Evolutionary conservation across 495 filamentous ascomycete genomes (phyloP), one percentile per base, ranked within the genome.

Genomic region (Saxophila tyrrhenica): DNA sequence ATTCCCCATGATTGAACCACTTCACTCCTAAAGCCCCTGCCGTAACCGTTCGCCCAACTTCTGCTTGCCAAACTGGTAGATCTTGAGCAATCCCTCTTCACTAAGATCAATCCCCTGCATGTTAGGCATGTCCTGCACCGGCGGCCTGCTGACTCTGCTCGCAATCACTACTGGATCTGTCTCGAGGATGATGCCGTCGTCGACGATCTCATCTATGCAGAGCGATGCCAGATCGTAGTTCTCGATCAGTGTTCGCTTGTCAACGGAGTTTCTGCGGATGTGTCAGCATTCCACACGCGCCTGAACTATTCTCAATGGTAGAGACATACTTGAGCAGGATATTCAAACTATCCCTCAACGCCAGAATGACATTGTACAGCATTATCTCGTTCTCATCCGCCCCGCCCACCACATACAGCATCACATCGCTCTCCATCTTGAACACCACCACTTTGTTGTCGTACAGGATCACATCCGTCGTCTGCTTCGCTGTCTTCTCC

Each of bases 211-310:
- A 69, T 99, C 92, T 52, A 97, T 86, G 42, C 90, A 86, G 20
- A 99, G 76, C 20, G 89, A 85, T 52, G 95, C 86, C 9, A 68
- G 78, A 65, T 97, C 92, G 74, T 96, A 98, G 77, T 96, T 95
- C 72, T 99, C 92, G 64, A 96, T 81, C 57, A 97, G 86, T 10
- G 91, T 97, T 56, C 92, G 86, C 75, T 95, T 95, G 75, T 99
- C 92, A 50, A 89, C 89, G 22, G 88, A 87, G 71, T 90, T 90
- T 69, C 85, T 91, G 57, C 1, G 11, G 9, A 9, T 16, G 38
- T 35, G 49, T 51, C 38, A 51, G 49, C 32, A n/a, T 19, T 16
- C 3, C 9, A 39, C n/a, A n/a, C n/a, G 29, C 11, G 15, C 19
- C 19, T 10, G 42, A 13, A 24, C 24, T 8, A 15, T 39, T 5